Conservation (phyloP, 1,284 basidiomycete genomes). For the Melampsora occidentalis region DNA sequence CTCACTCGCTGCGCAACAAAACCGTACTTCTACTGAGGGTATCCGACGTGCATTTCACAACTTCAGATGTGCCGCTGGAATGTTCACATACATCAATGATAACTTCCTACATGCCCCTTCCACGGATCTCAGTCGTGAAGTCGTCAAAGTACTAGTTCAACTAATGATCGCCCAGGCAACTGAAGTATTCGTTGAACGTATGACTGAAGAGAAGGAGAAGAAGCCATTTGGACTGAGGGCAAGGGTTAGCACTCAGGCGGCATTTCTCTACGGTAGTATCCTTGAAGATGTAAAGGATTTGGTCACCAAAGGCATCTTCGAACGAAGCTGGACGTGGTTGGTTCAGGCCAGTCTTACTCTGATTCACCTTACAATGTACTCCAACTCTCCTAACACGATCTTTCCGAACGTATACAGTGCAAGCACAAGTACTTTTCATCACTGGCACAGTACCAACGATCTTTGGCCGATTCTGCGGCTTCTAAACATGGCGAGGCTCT, state of each 20-base stretch:
- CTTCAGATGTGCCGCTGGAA: slow-evolving; percentile 86
- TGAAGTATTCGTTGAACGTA: slow-evolving; percentile 95
- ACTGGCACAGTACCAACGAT: slow-evolving; percentile 80
- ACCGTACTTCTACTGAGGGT: slow-evolving; percentile 74
- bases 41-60: slow-evolving; percentile 91
- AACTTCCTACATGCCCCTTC: slow-evolving; percentile 98
- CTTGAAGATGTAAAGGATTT: slow-evolving; percentile 91
- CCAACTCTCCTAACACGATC: neutral
- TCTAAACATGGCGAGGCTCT: slow-evolving; percentile 83
- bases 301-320: slow-evolving; percentile 89
- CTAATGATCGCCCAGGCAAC: slow-evolving; percentile 88
- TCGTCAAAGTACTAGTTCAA: slow-evolving; percentile 84
- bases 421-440: slow-evolving; percentile 88
- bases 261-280: slow-evolving; percentile 72
- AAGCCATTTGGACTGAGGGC: slow-evolving; percentile 74
- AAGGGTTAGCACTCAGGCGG: slow-evolving; percentile 81
- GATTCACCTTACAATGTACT: slow-evolving; percentile 5
- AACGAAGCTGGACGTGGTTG: slow-evolving; percentile 86
- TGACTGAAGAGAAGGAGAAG: slow-evolving; percentile 72
- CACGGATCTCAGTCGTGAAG: slow-evolving; percentile 90
- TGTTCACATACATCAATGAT: slow-evolving; percentile 98
- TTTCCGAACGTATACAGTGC: slow-evolving; percentile 59
- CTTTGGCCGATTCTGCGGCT: slow-evolving; percentile 70
- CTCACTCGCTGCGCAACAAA: slow-evolving; percentile 76
- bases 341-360: slow-evolving; percentile 63